A percentile compares a stretch with the other conserved stretches of the same genome.
These are phyloP conservation scores for Leccinum disarticulatum DNA, from an alignment of 768 basidiomycete species.

Conservation along the genomic window DNA sequence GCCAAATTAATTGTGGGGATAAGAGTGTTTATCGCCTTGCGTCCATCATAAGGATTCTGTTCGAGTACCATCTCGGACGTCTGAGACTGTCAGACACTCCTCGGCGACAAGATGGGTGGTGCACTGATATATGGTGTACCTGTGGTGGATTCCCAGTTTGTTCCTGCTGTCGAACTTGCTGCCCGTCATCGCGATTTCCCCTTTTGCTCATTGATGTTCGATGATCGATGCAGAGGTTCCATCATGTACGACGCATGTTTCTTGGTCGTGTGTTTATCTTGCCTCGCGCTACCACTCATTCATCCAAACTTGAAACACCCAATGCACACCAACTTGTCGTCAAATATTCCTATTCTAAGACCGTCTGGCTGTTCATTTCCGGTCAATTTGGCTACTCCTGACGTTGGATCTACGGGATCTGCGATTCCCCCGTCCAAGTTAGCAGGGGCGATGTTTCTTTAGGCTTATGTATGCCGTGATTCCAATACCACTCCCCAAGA, in stretches of 20 bases:
- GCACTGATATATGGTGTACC: slow-evolving; percentile 57
- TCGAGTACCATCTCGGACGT: too few species aligned
- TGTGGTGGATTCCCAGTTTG: slow-evolving; percentile 50
- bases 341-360: slow-evolving; percentile 17
- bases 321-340: slow-evolving; percentile 16
- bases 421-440: too few species aligned
- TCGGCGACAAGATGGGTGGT: slow-evolving; percentile 15
- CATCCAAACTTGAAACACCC: slow-evolving; percentile 30
- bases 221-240: slow-evolving; percentile 21
- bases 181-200: slow-evolving; percentile 77
- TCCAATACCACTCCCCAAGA: too few species aligned
- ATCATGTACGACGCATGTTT: slow-evolving; percentile 20
- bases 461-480: too few species aligned
- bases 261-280: slow-evolving; percentile 15
- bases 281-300: slow-evolving; percentile 27
- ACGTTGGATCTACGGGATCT: too few species aligned
- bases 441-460: too few species aligned
- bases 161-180: slow-evolving; percentile 60
- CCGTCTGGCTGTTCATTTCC: slow-evolving; percentile 8
- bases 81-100: too few species aligned
- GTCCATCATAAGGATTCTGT: too few species aligned
- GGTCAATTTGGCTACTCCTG: slow-evolving; percentile 1
- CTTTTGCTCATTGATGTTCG: slow-evolving; percentile 58
- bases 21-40: too few species aligned
- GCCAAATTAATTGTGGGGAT: too few species aligned